Evolutionary conservation across 2,329 filamentous ascomycete genomes (phyloP), one percentile per base, ranked within the genome.

Genomic region (Xylariaceae sp.): DNA sequence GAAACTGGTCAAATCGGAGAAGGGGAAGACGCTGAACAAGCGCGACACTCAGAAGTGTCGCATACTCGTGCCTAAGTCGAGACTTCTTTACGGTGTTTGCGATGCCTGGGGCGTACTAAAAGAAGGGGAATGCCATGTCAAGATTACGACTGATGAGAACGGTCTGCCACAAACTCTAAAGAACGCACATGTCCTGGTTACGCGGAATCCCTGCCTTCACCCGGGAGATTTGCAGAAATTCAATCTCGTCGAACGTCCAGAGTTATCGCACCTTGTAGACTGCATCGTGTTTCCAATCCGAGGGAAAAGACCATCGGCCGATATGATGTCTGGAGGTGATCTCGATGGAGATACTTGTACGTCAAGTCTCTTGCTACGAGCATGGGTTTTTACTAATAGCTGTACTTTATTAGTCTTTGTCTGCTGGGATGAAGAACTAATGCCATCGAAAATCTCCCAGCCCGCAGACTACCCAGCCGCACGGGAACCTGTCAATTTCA

Each of bases 281-380:
- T 53, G 51, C n/a, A 53, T 53, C 15, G 51, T 49, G 13, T 53
- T 53, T 34, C 51, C 51, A 19, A n/a, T 45, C 30, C 34, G 32
- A 9, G 51, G 51, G 13, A 53, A 30, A 10, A 53, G 51, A 26
- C 51, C 51, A n/a, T 49, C 51, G 13, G 51, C 51, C 2, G 51
- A 53, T 49, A 53, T 53, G 51, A 53, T 53, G 51, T 53, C 51
- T 15, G 51, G 51, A 12, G 51, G 51, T 9, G 51, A 53, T 36
- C 51, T 53, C 12, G 51, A 53, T 19, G 51, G 51, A 45, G 51
- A 53, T 29, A 49, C 30, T 5, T 53, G 51, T 53, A 16, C 21
- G 51, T 49, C 34, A 1, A 4, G 15, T 19, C 4, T 22, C 26
- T 18, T 37, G 6, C 15, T 34, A 2, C 0, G 10, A n/a, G 8